These are phyloP conservation scores for Penicillium desertorum DNA, from an alignment of 495 filamentous ascomycete genomes.

Conservation along the genomic window DNA sequence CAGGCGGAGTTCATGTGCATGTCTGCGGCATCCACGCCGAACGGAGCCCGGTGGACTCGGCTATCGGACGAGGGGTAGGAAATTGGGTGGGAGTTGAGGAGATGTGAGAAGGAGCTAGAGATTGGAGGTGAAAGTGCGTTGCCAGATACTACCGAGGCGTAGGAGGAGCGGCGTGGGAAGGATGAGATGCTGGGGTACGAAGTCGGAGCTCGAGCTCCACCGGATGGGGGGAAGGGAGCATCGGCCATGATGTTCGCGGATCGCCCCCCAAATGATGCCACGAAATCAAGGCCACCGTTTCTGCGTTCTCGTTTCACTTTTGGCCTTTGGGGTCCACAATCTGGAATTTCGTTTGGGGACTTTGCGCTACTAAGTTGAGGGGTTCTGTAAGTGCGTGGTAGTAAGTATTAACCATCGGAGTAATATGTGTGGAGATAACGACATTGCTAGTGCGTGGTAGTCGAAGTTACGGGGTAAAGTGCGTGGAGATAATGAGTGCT, in stretches of 20 bases:
- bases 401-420: background rate
- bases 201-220: constrained; percentile 47
- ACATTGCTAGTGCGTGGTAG: background rate
- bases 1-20: constrained; percentile 47
- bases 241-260: constrained; percentile 43
- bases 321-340: background rate
- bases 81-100: constrained; percentile 52
- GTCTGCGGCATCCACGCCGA: constrained; percentile 47
- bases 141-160: constrained; percentile 80
- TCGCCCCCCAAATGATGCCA: constrained; percentile 18
- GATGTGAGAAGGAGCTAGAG: constrained; percentile 58
- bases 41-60: constrained; percentile 35
- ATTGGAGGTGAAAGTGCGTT: constrained; percentile 51
- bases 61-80: constrained; percentile 40
- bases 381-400: constrained; percentile 4
- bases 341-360: background rate
- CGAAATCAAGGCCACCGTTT: constrained; percentile 6
- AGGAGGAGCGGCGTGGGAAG: constrained; percentile 60
- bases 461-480: background rate
- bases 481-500: background rate
- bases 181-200: constrained; percentile 39
- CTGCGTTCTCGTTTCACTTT: background rate
- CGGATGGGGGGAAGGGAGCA: constrained; percentile 46
- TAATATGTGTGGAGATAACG: background rate
- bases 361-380: background rate